phyloP scores from a whole-genome alignment of 208 protist genomes.

The Acanthamoeba divionensis region DNA sequence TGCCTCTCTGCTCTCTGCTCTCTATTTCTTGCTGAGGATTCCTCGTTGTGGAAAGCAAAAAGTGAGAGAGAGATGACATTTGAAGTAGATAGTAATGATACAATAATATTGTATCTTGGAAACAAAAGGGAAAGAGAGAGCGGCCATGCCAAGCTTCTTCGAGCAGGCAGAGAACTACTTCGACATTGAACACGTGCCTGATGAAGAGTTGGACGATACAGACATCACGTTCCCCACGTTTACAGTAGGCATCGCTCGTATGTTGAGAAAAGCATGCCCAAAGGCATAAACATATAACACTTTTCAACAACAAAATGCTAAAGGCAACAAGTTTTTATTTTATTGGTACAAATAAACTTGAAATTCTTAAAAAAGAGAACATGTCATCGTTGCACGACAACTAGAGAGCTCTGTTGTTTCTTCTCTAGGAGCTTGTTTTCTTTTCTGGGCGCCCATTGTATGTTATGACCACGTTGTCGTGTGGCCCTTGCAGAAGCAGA shows the following conservation, averaged over 20 bases:
- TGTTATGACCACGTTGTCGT: conserved; percentile 47
- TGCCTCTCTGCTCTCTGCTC: too few species aligned
- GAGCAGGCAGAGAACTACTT: background rate
- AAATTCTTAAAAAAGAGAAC: background rate
- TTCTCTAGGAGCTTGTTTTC: background rate
- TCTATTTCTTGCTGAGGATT: too few species aligned
- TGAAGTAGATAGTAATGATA: too few species aligned
- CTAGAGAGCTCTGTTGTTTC: background rate
- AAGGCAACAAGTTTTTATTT: background rate
- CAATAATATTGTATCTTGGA: too few species aligned
- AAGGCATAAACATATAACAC: background rate
- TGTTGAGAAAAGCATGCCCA: background rate
- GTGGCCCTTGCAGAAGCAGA: conserved; percentile 33
- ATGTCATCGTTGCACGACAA: background rate
- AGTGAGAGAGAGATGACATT: too few species aligned
- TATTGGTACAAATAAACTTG: background rate
- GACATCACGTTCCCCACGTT: conserved; percentile 41
- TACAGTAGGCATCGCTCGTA: background rate
- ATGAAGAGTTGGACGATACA: background rate
- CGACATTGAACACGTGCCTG: background rate
- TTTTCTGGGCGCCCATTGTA: conserved; percentile 45
- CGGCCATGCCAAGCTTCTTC: conserved; percentile 5
- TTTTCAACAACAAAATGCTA: background rate
- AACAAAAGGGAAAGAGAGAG: conserved; percentile 39
- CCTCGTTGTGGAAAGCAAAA: too few species aligned